A percentile compares a stretch with the other conserved stretches of the same genome.
phyloP scores from a whole-genome alignment of 129 eudicot species.

The Silybum marianum region DNA sequence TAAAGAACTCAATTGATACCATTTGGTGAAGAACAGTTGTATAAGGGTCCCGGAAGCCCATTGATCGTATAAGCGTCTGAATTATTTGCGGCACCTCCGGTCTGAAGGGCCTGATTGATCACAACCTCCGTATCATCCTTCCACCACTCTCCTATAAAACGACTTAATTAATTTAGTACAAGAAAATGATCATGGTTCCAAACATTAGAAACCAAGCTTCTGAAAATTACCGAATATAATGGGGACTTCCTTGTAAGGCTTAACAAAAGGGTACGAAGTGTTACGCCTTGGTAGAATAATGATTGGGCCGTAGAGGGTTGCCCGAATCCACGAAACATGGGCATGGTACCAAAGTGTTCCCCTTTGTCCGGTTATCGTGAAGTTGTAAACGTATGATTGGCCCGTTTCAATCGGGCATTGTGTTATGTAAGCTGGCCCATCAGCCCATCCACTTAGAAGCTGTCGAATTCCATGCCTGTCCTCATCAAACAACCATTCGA shows the following conservation, averaged over 20 bases:
- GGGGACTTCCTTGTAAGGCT: too few species aligned
- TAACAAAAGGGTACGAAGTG: too few species aligned
- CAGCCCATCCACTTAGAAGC: slow-evolving; percentile 54
- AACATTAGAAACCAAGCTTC: background rate
- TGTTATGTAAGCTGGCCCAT: slow-evolving; percentile 54
- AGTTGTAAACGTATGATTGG: slow-evolving; percentile 48
- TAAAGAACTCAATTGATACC: background rate
- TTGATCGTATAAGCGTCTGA: slow-evolving; percentile 71
- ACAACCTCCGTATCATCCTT: slow-evolving; percentile 66
- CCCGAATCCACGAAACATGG: too few species aligned
- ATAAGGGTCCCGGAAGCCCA: slow-evolving; percentile 64
- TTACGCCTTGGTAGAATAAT: too few species aligned
- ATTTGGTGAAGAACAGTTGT: slow-evolving; percentile 62
- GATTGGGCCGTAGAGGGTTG: too few species aligned
- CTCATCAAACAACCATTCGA: background rate
- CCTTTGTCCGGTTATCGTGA: slow-evolving; percentile 50
- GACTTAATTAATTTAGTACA: background rate
- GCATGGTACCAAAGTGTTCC: slow-evolving; percentile 59
- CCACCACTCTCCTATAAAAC: slow-evolving; percentile 69
- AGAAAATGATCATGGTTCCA: background rate
- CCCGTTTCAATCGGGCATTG: slow-evolving; percentile 58
- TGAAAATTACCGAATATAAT: slow-evolving; percentile 35
- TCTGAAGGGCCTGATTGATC: slow-evolving; percentile 67
- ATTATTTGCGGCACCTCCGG: slow-evolving; percentile 63
- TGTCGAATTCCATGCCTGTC: slow-evolving; percentile 62